A percentile compares a stretch with the other conserved stretches of the same genome.
Conservation (phyloP, 139 green algal species). For the Dunaliella sp. region DNA sequence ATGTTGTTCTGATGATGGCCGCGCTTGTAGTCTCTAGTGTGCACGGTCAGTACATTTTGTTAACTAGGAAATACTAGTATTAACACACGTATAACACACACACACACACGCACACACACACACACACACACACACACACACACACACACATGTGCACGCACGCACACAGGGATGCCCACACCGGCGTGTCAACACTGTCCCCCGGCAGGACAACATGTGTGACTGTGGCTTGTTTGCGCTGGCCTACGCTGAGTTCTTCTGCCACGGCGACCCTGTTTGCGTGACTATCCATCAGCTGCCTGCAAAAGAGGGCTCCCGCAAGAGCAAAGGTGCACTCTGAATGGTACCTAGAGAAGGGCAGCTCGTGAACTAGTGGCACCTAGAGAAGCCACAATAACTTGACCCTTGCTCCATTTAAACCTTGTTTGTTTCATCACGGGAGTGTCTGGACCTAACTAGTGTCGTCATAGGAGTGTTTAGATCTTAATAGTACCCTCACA, state of each 20-base stretch:
- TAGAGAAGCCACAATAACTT: background rate
- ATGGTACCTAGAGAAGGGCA: background rate
- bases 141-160: background rate
- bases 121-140: background rate
- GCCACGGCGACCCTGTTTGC: background rate
- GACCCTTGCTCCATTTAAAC: background rate
- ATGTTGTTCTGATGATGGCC: too few relatives aligned
- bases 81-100: too few relatives aligned
- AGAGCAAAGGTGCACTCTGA: too few relatives aligned
- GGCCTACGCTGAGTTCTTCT: slow-evolving; percentile 81
- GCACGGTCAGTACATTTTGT: too few relatives aligned
- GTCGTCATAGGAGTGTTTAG: background rate
- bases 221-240: slow-evolving; percentile 93
- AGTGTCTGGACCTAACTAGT: background rate
- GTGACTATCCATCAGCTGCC: background rate
- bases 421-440: background rate
- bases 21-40: too few relatives aligned
- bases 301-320: too few relatives aligned
- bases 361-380: background rate
- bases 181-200: slow-evolving; percentile 25
- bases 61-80: too few relatives aligned
- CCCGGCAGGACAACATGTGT: slow-evolving; percentile 83
- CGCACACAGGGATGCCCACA: background rate
- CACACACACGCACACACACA: background rate
- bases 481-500: too few relatives aligned